A percentile compares a stretch with the other conserved stretches of the same genome.
These are phyloP conservation scores for Spergularia marina DNA, from an alignment of 148 eudicot genomes.

Conservation along the genomic window DNA sequence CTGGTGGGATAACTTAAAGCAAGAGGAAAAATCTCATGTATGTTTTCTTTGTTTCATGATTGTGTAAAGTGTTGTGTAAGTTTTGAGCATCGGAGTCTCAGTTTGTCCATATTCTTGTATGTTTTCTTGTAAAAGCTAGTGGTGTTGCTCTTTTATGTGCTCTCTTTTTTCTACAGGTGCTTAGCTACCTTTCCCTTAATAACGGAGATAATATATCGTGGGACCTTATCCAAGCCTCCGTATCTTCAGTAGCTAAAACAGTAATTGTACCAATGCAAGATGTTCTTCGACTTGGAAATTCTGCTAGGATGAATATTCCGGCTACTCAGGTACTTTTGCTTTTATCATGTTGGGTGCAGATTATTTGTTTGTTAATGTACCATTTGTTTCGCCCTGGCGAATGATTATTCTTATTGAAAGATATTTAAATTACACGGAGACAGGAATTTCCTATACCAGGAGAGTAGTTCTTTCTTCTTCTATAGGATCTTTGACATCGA, in stretches of 20 bases:
- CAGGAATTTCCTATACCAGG: too few relatives aligned
- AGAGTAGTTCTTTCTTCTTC: too few relatives aligned
- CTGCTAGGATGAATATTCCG: conserved; percentile 95
- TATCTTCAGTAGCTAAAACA: conserved; percentile 83
- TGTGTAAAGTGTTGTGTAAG: background rate
- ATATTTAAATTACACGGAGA: too few relatives aligned
- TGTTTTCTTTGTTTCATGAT: conserved; percentile 24
- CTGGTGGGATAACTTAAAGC: conserved; percentile 85
- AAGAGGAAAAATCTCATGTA: conserved; percentile 69
- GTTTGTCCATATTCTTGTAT: background rate
- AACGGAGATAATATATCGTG: conserved; percentile 62
- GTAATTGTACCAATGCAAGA: conserved; percentile 94
- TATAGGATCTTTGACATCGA: background rate
- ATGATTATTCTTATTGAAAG: background rate
- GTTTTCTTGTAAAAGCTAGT: background rate
- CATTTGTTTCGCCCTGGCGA: background rate
- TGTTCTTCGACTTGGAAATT: conserved; percentile 74
- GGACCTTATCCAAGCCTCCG: conserved; percentile 65
- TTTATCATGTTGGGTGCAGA: background rate
- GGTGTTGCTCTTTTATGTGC: background rate
- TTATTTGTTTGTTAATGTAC: background rate
- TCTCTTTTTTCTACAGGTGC: conserved; percentile 46
- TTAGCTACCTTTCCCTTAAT: conserved; percentile 55
- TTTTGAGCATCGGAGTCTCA: background rate
- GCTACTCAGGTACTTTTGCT: conserved; percentile 73